Evolutionary conservation across 2,329 filamentous ascomycete genomes (phyloP).

Genomic region (Phyllosticta citrichinensis): DNA sequence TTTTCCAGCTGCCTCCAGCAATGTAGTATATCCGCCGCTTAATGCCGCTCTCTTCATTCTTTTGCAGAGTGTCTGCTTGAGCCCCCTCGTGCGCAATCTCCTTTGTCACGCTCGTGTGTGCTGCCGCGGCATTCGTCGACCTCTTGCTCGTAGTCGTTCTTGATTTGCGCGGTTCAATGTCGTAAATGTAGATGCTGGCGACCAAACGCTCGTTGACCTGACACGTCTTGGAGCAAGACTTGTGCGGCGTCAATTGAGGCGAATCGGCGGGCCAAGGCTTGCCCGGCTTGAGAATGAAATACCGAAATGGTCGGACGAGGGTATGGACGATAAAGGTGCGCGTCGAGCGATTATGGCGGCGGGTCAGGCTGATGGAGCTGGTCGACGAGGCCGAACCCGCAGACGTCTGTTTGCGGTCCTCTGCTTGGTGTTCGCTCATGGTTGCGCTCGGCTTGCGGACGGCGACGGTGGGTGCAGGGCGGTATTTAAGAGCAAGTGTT

Average conservation of each 20-base stretch:
- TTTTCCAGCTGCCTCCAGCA: conserved; percentile 47
- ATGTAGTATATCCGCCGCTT: conserved; percentile 43
- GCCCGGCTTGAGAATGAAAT: conserved; percentile 24
- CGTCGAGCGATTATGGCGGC: conserved; percentile 27
- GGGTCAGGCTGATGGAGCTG: conserved; percentile 16
- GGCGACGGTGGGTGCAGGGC: neutral
- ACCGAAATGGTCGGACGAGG: conserved; percentile 28
- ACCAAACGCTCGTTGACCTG: conserved; percentile 31
- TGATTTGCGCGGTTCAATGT: conserved; percentile 22
- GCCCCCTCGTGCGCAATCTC: conserved; percentile 1
- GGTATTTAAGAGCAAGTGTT: neutral
- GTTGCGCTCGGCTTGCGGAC: neutral
- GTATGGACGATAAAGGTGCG: conserved; percentile 31
- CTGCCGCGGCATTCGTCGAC: conserved; percentile 7
- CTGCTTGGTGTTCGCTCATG: neutral
- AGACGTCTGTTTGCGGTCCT: neutral
- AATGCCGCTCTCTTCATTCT: conserved; percentile 2
- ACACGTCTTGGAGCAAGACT: conserved; percentile 24
- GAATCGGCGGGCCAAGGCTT: conserved; percentile 29
- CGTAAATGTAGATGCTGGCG: conserved; percentile 38
- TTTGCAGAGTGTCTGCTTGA: neutral
- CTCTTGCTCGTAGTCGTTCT: conserved; percentile 1
- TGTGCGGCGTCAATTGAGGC: conserved; percentile 27
- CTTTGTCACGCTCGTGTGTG: neutral
- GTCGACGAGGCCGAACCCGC: neutral